Evolutionary conservation across 306 rosid genomes (phyloP).

Genomic region (Prunus mongolica): DNA sequence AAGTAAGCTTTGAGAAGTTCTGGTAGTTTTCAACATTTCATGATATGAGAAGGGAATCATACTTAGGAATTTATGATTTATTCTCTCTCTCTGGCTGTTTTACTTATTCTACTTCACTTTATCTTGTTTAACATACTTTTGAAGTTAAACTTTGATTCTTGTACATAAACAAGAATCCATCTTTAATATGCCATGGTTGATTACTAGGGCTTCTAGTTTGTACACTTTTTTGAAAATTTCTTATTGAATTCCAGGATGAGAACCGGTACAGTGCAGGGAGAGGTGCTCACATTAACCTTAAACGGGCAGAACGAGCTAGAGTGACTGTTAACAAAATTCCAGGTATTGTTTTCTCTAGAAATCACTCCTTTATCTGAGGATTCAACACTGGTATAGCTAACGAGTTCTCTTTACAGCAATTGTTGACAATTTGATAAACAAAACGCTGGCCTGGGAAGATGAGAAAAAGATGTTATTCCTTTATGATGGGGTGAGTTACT

Average conservation of each 20-base stretch:
- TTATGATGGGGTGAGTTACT: slow-evolving; percentile 83
- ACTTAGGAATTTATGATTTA: background rate
- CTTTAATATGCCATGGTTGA: background rate
- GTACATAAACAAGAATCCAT: background rate
- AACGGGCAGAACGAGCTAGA: slow-evolving; percentile 95
- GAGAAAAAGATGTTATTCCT: slow-evolving; percentile 65
- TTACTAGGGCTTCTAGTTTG: background rate
- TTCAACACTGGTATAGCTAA: slow-evolving; percentile 23
- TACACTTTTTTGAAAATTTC: background rate
- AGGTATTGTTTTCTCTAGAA: slow-evolving; percentile 47
- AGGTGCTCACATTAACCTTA: slow-evolving; percentile 90
- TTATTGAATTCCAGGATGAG: slow-evolving; percentile 58
- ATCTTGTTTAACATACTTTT: too few species aligned
- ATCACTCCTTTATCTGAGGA: slow-evolving; percentile 8
- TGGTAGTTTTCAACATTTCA: background rate
- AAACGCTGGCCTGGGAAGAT: slow-evolving; percentile 80
- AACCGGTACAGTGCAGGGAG: slow-evolving; percentile 86
- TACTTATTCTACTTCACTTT: background rate
- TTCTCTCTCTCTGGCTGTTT: too few species aligned
- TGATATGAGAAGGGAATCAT: background rate
- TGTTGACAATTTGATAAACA: slow-evolving; percentile 77
- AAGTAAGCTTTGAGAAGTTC: slow-evolving; percentile 47
- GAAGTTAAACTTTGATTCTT: too few species aligned
- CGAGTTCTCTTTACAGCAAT: slow-evolving; percentile 53
- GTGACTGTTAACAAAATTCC: slow-evolving; percentile 79